These are phyloP conservation scores for Dioszegia crocea DNA, from an alignment of 768 basidiomycete genomes.

Conservation along the genomic window DNA sequence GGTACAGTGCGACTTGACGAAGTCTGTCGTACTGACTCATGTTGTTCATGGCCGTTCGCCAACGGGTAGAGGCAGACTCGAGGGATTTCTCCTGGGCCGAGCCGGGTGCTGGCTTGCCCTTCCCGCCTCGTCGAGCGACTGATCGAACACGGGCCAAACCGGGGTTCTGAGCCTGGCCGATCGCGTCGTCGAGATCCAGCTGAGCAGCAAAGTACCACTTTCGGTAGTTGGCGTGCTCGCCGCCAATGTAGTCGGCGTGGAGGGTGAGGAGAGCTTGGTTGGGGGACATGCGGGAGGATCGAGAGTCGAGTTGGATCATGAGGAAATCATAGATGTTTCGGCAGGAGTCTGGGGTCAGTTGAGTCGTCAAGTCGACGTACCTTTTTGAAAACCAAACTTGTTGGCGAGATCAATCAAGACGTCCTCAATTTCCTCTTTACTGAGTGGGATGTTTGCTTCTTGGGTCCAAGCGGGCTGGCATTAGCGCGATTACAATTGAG, in stretches of 20 bases:
- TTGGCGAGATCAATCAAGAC: slow-evolving; percentile 94
- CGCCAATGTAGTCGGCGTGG: slow-evolving; percentile 98
- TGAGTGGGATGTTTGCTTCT: slow-evolving; percentile 90
- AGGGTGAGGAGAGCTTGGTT: slow-evolving; percentile 90
- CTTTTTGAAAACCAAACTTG: slow-evolving; percentile 99
- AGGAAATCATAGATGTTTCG: slow-evolving; percentile 79
- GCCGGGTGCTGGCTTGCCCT: slow-evolving; percentile 50
- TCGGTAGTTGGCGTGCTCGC: slow-evolving; percentile 96
- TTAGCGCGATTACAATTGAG: not conserved
- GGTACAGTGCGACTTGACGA: slow-evolving; percentile 88
- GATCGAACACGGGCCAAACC: slow-evolving; percentile 80
- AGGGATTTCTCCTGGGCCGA: slow-evolving; percentile 69
- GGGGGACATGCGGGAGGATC: slow-evolving; percentile 94
- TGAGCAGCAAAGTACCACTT: slow-evolving; percentile 99
- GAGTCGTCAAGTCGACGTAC: slow-evolving; percentile 50
- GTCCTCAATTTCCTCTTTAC: slow-evolving; percentile 98
- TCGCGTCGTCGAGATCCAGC: slow-evolving; percentile 94
- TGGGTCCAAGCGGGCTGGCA: slow-evolving; percentile 75
- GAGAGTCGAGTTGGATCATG: slow-evolving; percentile 94
- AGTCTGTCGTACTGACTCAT: slow-evolving; percentile 98
- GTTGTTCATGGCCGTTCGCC: slow-evolving; percentile 96
- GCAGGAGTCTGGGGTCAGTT: slow-evolving; percentile 43
- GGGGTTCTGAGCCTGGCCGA: slow-evolving; percentile 86
- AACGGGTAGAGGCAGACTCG: slow-evolving; percentile 78
- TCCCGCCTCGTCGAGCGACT: slow-evolving; percentile 62